Evolutionary conservation across 352 stramenopile genomes (phyloP).

Genomic region (Globisporangium takayamanum): DNA sequence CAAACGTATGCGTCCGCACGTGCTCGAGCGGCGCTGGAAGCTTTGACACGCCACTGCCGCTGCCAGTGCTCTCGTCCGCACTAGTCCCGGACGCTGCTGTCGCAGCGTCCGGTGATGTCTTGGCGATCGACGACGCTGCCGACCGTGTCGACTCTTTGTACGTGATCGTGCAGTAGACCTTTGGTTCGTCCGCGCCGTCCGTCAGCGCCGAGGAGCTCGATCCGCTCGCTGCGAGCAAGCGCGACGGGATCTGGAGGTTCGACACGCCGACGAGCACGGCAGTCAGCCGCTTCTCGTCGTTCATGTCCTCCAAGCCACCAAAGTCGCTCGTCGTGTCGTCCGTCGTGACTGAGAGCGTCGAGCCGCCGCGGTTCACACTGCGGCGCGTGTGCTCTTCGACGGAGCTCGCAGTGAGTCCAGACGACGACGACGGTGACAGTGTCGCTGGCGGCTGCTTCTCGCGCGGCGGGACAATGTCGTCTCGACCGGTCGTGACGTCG

Average conservation of each 20-base stretch:
- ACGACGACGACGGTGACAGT: conserved; percentile 11
- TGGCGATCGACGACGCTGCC: conserved; percentile 58
- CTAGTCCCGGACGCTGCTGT: conserved; percentile 11
- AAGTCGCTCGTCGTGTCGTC: conserved; percentile 61
- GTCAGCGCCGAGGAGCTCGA: conserved; percentile 15
- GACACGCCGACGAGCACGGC: conserved; percentile 70
- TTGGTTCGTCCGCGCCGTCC: conserved; percentile 31
- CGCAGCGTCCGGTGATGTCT: conserved; percentile 20
- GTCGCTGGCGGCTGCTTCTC: conserved; percentile 3
- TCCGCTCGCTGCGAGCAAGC: conserved; percentile 29
- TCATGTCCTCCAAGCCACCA: conserved; percentile 44
- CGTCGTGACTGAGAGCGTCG: conserved; percentile 45
- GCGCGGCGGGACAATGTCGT: conserved; percentile 13
- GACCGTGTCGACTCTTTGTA: conserved; percentile 74
- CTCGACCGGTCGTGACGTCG: conserved; percentile 53
- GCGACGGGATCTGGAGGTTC: conserved; percentile 52
- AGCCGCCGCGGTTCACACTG: conserved; percentile 3
- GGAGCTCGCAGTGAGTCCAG: conserved; percentile 24
- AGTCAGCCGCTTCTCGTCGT: conserved; percentile 60
- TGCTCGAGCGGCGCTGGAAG: conserved; percentile 26
- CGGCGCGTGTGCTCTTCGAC: conserved; percentile 11
- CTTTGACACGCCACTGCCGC: conserved; percentile 10
- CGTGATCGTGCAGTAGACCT: conserved; percentile 80
- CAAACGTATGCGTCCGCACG: conserved; percentile 62
- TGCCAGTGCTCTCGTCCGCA: conserved; percentile 8